phyloP scores from a whole-genome alignment of 2,329 filamentous ascomycete genomes.

The Malbranchea cinnamomea region DNA sequence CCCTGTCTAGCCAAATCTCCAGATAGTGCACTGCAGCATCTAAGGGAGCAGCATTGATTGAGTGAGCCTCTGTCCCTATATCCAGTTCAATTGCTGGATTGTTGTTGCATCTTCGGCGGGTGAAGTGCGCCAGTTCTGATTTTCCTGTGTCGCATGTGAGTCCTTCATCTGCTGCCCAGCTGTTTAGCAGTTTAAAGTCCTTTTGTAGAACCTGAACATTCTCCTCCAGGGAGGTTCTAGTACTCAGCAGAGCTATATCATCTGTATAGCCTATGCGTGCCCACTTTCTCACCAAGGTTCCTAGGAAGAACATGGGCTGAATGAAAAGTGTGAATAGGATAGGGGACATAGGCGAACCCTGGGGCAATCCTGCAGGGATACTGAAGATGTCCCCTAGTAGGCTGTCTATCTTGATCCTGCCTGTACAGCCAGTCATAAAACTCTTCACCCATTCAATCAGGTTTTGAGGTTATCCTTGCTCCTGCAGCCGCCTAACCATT shows the following conservation, averaged over 20 bases:
- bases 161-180: neutral
- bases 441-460: slow-evolving; percentile 4
- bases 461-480: slow-evolving; percentile 2
- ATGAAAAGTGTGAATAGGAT: slow-evolving; percentile 4
- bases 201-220: slow-evolving; percentile 1
- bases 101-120: neutral
- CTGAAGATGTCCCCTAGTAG: neutral
- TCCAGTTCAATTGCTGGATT: neutral
- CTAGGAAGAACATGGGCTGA: slow-evolving; percentile 1
- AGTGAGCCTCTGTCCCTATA: neutral
- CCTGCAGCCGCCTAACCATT: neutral
- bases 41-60: neutral
- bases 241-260: slow-evolving; percentile 1
- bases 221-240: neutral
- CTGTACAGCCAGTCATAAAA: slow-evolving; percentile 1
- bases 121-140: slow-evolving; percentile 1
- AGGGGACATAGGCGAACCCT: slow-evolving; percentile 5
- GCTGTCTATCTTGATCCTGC: neutral
- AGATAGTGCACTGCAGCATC: slow-evolving; percentile 10
- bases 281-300: neutral
- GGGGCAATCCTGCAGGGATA: neutral
- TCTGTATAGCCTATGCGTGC: slow-evolving; percentile 1
- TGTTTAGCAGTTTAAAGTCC: neutral
- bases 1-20: slow-evolving; percentile 11
- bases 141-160: slow-evolving; percentile 1